These are phyloP conservation scores for Penicillium goetzii DNA, from an alignment of 495 filamentous ascomycete species.

Conservation along the genomic window DNA sequence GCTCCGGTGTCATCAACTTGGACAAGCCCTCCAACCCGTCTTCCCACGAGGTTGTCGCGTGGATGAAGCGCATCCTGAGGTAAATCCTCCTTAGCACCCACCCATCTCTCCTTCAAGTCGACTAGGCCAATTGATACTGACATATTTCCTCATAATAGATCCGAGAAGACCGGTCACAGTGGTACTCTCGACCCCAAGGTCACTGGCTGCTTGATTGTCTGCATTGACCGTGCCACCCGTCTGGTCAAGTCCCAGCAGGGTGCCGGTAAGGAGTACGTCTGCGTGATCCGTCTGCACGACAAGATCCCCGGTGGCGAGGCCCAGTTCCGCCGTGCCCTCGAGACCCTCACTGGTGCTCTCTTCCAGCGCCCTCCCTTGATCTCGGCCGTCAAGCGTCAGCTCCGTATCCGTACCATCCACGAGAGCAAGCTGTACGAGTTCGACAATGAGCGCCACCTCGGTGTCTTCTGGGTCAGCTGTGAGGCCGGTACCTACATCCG, in stretches of 20 bases:
- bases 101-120: not conserved
- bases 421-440: conserved; percentile 95
- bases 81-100: conserved; percentile 40
- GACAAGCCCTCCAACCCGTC: conserved; percentile 98
- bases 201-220: conserved; percentile 93
- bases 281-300: conserved; percentile 89
- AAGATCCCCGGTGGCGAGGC: conserved; percentile 87
- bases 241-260: conserved; percentile 98
- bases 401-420: conserved; percentile 95
- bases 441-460: conserved; percentile 96
- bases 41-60: conserved; percentile 97
- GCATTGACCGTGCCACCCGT: conserved; percentile 92
- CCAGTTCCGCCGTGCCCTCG: conserved; percentile 85
- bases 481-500: conserved; percentile 98
- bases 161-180: conserved; percentile 96
- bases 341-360: conserved; percentile 91
- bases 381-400: conserved; percentile 96
- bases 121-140: conserved; percentile 24
- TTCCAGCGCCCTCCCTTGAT: conserved; percentile 98
- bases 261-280: conserved; percentile 89
- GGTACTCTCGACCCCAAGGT: conserved; percentile 96
- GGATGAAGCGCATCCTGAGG: conserved; percentile 96
- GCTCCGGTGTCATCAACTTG: conserved; percentile 95
- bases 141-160: conserved; percentile 49
- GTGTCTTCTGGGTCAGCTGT: conserved; percentile 98